phyloP scores from a whole-genome alignment of 2,329 filamentous ascomycete species.

The Lecanicillium sp. region DNA sequence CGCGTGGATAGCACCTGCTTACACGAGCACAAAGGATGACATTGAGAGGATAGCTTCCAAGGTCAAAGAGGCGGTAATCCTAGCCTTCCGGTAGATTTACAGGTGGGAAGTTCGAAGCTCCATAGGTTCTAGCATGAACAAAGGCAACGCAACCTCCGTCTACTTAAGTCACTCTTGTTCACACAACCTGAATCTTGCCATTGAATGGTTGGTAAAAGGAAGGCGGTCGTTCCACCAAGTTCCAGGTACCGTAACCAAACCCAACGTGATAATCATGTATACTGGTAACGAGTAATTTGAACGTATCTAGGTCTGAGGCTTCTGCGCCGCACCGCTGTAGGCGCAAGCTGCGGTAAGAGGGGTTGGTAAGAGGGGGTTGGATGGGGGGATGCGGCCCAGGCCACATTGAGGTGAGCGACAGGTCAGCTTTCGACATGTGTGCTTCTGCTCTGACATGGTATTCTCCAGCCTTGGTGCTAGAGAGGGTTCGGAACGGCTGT shows the following conservation, averaged over 20 bases:
- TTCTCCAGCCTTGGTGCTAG: background rate
- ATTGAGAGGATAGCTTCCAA: conserved; percentile 19
- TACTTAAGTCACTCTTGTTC: background rate
- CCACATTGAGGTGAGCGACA: background rate
- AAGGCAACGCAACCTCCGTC: background rate
- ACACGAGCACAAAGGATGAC: conserved; percentile 28
- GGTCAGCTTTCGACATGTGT: background rate
- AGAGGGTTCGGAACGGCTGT: background rate
- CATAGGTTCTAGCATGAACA: background rate
- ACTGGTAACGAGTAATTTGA: background rate
- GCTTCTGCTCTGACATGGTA: background rate
- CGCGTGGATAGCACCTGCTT: conserved; percentile 35
- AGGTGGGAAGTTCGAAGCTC: background rate
- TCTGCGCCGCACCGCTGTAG: background rate
- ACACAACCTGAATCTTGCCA: background rate
- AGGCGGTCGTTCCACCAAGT: background rate
- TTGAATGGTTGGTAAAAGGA: background rate
- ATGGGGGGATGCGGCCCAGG: background rate
- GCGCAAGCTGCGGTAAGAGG: background rate
- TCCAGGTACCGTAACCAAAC: background rate
- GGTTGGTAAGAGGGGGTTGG: background rate
- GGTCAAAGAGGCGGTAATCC: conserved; percentile 14
- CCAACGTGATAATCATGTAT: background rate
- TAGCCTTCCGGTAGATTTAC: conserved; percentile 10
- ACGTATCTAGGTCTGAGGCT: background rate